Base-by-base conservation (phyloP, 2,329 filamentous ascomycete species). In the Trichoderma sp. region DNA sequence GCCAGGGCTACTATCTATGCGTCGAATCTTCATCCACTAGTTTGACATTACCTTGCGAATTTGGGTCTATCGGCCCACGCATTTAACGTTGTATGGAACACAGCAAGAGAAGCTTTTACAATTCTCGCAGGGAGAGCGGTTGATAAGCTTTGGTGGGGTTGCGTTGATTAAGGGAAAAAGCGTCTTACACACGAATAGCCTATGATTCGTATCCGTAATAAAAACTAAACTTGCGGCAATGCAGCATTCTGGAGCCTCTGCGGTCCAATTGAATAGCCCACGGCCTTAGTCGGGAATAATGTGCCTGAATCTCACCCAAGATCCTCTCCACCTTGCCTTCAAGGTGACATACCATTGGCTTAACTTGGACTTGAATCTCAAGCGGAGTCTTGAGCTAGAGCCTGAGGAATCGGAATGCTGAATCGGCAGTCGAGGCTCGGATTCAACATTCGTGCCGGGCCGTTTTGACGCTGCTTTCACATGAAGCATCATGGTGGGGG, bases 251-350 rank as follows among this genome's bases (percentile, higher is more conserved):
- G 43, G 34, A 55, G 64, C 64, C 54, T 28, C 54, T 34, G 24
- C 24, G 54, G 54, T 66, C 54, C 64, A 59, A 66, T 66, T 49
- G 54, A 49, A 32, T 46, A 66, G 28, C 54, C 54, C 28, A 21
- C 64, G 64, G 64, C 64, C 54, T 46, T 66, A 66, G 28, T 59
- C 64, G 64, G 64, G 54, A 66, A 66, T 66, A 66, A 66, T 18
- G 10, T 32, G 21, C 39, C 54, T 59, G 54, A 66, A 66, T 66
- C 64, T 66, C 37, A 66, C 39, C 46, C 46, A 30, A 59, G 54
- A 66, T 66, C 26, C 39, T 51, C 58, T 51, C 64, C 64, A 66
- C 64, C 28, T 39, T 37, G 30, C 10, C 28, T 18, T 49, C 49
- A 21, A 26, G 10, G 59, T 16, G 54, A 16, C n/a, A 28, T 58